These are phyloP conservation scores for Asparagopsis taxiformis DNA, from an alignment of 31 red algal genomes.

Conservation along the genomic window DNA sequence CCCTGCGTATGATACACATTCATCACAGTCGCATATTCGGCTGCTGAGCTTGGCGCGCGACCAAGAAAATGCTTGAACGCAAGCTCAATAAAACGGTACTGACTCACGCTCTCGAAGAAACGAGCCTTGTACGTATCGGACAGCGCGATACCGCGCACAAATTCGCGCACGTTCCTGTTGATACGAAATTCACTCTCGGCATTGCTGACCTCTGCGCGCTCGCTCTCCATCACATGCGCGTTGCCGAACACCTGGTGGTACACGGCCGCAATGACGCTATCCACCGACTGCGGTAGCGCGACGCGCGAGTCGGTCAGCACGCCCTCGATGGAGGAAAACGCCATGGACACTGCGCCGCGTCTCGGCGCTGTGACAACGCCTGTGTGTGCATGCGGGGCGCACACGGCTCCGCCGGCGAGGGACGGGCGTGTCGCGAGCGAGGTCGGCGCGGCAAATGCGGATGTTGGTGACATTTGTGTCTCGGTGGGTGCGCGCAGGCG, in stretches of 20 bases:
- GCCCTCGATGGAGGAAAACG: constrained; percentile 71
- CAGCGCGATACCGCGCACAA: constrained; percentile 60
- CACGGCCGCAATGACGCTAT: constrained; percentile 13
- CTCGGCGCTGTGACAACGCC: too few species aligned
- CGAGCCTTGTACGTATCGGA: constrained; percentile 52
- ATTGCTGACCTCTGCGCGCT: constrained; percentile 41
- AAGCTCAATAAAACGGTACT: constrained; percentile 76
- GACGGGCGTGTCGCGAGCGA: too few species aligned
- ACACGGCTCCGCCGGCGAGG: too few species aligned
- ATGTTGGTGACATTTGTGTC: too few species aligned
- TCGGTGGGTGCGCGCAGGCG: too few species aligned
- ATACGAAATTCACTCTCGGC: constrained; percentile 50
- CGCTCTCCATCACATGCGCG: constrained; percentile 67
- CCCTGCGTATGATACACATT: constrained; percentile 50
- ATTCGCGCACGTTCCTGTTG: constrained; percentile 55
- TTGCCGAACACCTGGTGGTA: constrained; percentile 87
- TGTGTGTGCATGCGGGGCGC: too few species aligned
- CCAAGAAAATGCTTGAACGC: constrained; percentile 74
- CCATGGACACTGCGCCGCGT: too few species aligned
- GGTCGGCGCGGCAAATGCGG: too few species aligned
- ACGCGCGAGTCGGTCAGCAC: constrained; percentile 46
- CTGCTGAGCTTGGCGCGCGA: constrained; percentile 38
- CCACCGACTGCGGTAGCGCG: constrained; percentile 7
- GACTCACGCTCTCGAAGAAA: constrained; percentile 68
- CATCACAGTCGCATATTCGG: constrained; percentile 53